These are phyloP conservation scores for Lathyrus oleraceus DNA, from an alignment of 306 rosid species.

Conservation along the genomic window DNA sequence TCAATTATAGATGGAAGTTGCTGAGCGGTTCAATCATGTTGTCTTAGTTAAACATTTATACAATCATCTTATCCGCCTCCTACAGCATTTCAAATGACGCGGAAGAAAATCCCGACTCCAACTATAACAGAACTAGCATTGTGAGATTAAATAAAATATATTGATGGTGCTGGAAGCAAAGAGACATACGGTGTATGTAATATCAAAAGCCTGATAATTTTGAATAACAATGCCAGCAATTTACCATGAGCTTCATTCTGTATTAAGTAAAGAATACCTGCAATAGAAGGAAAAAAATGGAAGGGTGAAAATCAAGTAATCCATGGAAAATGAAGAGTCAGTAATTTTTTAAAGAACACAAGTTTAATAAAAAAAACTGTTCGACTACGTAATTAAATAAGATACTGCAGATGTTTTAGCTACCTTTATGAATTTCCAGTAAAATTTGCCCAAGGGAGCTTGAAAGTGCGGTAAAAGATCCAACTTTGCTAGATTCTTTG, in stretches of 20 bases:
- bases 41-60: neutral
- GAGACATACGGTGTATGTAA: constrained; percentile 81
- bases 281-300: constrained; percentile 30
- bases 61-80: neutral
- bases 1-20: constrained; percentile 17
- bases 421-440: constrained; percentile 89
- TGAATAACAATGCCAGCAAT: constrained; percentile 80
- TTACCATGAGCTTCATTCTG: constrained; percentile 66
- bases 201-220: constrained; percentile 79
- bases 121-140: constrained; percentile 19
- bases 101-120: neutral
- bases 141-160: constrained; percentile 18
- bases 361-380: neutral
- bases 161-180: constrained; percentile 8
- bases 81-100: constrained; percentile 20
- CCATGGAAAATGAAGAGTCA: constrained; percentile 9
- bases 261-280: constrained; percentile 77
- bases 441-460: constrained; percentile 86
- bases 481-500: constrained; percentile 74
- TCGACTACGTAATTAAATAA: neutral
- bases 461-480: constrained; percentile 91
- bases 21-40: neutral
- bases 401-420: constrained; percentile 26
- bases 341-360: neutral
- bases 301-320: constrained; percentile 1